Evolutionary conservation across 495 filamentous ascomycete genomes (phyloP), one percentile per base, ranked within the genome.

Genomic region (Articulospora tetracladia): DNA sequence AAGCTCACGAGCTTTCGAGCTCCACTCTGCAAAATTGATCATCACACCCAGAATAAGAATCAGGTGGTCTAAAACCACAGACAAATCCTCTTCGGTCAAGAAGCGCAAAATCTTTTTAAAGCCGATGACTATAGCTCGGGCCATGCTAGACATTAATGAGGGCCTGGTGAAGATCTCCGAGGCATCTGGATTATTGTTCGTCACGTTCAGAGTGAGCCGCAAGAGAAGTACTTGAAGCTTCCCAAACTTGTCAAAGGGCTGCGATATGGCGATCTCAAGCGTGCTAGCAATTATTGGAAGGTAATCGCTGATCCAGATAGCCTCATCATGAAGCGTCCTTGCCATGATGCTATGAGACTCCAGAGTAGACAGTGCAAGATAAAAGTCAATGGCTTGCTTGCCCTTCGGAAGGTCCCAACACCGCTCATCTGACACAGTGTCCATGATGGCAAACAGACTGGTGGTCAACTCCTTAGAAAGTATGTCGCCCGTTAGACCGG

Each of bases 1-100:
- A 22, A 65, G 62, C 32, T 70, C 66, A 12, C 70, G 75, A 12
- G 84, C 82, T 36, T 70, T 66, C 32, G 85, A 76, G 55, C 84
- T 89, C 64, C 87, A 85, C 66, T 97, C 93, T 19, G 87, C 86
- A 61, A 98, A 80, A 68, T 98, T 98, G 67, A 94, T 96, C 69
- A 96, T 83, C 55, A 88, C 84, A 0, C 92, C 95, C 32, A 97
- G 74, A 47, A 87, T 81, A 57, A 97, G 77, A 52, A 97, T 85
- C 20, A 96, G 80, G 23, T 80, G 79, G 61, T 97, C 88, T 23
- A 93, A 71, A 17, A 78, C 67, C 28, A 77, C 65, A 36, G 64
- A 64, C 44, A 77, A 74, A 34, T 83, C 72, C 24, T 83, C 71
- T 28, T 76, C 73, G 13, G 68, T 68, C 10, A 76, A 59, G 49